Conservation (phyloP, 805 yeast species). For the Cyberlindnera xylosilytica region DNA sequence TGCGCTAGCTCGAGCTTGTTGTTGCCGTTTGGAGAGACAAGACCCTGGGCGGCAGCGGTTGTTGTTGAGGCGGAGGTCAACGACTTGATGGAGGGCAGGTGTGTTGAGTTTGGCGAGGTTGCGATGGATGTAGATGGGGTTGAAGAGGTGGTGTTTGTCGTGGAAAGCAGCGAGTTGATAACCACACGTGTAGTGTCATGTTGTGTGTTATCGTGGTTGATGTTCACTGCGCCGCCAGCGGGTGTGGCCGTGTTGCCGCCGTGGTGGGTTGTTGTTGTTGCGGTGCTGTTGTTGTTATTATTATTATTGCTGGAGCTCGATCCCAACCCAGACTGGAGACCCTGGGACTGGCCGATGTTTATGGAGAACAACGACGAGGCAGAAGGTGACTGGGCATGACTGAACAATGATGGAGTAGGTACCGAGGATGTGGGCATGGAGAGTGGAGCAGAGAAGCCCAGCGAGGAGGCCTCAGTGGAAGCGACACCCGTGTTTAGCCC, state of each 20-base stretch:
- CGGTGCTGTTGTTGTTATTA: too few species aligned
- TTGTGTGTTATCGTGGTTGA: not conserved
- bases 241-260: too few species aligned
- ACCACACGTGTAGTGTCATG: conserved; percentile 7
- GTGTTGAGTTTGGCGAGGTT: conserved; percentile 15
- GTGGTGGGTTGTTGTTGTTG: too few species aligned
- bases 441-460: conserved; percentile 4
- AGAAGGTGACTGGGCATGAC: not conserved
- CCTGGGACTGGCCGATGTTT: conserved; percentile 5
- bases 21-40: not conserved
- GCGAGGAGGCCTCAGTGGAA: not conserved
- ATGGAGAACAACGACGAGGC: conserved; percentile 2
- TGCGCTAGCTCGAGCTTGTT: conserved; percentile 20
- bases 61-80: conserved; percentile 1
- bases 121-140: conserved; percentile 14
- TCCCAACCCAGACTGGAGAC: conserved; percentile 2
- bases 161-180: conserved; percentile 9
- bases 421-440: conserved; percentile 3
- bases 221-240: conserved; percentile 10
- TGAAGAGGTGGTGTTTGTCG: conserved; percentile 10
- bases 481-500: conserved; percentile 4
- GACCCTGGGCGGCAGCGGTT: not conserved
- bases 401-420: conserved; percentile 7
- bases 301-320: not conserved
- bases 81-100: conserved; percentile 17